These are phyloP conservation scores for Xanthoconium stramineum DNA, from an alignment of 768 basidiomycete genomes.

Conservation along the genomic window DNA sequence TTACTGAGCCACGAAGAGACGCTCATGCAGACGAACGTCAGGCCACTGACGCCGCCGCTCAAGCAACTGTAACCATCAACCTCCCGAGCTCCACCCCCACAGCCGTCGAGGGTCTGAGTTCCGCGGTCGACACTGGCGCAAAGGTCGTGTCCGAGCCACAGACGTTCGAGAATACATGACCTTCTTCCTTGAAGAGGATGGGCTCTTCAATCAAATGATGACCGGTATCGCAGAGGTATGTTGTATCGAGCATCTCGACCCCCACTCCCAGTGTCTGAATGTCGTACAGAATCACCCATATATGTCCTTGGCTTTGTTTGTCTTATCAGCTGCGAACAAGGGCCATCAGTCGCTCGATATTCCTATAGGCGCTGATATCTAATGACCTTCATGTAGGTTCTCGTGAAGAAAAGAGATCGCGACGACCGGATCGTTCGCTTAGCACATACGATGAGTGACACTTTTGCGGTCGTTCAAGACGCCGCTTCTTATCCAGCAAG, in stretches of 20 bases:
- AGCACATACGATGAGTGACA: not conserved
- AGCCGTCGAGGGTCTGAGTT: not conserved
- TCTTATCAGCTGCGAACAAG: not conserved
- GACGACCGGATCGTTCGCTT: not conserved
- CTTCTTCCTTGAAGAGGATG: not conserved
- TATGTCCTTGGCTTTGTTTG: slow-evolving; percentile 1
- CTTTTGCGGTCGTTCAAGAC: not conserved
- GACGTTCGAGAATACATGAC: not conserved
- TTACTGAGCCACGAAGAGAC: not conserved
- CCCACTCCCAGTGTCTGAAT: not conserved
- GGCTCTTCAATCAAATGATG: not conserved
- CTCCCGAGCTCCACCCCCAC: not conserved
- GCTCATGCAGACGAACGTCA: not conserved
- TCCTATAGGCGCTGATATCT: not conserved
- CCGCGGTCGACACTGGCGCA: not conserved
- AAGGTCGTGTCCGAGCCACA: not conserved
- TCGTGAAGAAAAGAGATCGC: not conserved
- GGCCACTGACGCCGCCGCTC: not conserved
- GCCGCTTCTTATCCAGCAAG: not conserved
- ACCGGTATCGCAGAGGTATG: not conserved
- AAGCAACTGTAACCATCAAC: not conserved
- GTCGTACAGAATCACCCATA: slow-evolving; percentile 3
- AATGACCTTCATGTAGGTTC: not conserved
- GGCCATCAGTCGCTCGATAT: not conserved
- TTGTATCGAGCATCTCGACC: not conserved